Percentiles rank a stretch among this genome's conserved stretches.
Evolutionary conservation across 139 green algal genomes (phyloP).

Genomic region (Micractinium conductrix): DNA sequence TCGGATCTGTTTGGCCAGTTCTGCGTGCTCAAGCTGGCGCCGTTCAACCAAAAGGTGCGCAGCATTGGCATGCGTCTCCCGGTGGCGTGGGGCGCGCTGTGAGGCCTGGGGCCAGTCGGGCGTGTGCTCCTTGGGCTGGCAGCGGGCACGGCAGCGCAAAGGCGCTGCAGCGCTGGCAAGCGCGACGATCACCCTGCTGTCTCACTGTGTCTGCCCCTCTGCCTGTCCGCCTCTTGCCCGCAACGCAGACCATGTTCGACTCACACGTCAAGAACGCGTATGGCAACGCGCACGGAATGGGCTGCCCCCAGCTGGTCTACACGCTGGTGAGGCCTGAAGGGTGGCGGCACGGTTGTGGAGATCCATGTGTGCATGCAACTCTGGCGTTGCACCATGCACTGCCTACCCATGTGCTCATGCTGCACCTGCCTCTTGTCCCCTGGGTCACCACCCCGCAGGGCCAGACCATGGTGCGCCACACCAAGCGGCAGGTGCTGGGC

Average conservation of each 20-base stretch:
- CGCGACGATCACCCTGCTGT: no score
- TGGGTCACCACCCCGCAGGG: conserved; percentile 15
- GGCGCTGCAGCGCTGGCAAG: no score
- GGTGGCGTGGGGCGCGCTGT: no score
- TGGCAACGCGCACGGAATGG: background rate
- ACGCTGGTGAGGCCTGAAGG: conserved; percentile 52
- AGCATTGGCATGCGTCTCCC: no score
- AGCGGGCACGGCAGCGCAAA: no score
- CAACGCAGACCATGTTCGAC: conserved; percentile 55
- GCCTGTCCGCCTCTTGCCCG: background rate
- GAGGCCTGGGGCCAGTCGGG: background rate
- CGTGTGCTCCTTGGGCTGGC: background rate
- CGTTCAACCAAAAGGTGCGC: conserved; percentile 46
- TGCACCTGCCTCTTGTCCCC: background rate
- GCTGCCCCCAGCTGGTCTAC: conserved; percentile 55
- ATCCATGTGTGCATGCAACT: no score
- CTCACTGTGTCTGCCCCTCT: background rate
- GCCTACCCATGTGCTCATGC: background rate
- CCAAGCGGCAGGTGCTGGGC: conserved; percentile 66
- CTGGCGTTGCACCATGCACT: no score
- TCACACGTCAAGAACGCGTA: conserved; percentile 40
- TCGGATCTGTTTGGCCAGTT: conserved; percentile 67
- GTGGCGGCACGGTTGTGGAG: no score
- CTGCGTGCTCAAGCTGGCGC: conserved; percentile 35
- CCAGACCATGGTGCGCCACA: conserved; percentile 70